These are phyloP conservation scores for Chenopodium berlandieri DNA, from an alignment of 148 eudicot species.

Conservation along the genomic window DNA sequence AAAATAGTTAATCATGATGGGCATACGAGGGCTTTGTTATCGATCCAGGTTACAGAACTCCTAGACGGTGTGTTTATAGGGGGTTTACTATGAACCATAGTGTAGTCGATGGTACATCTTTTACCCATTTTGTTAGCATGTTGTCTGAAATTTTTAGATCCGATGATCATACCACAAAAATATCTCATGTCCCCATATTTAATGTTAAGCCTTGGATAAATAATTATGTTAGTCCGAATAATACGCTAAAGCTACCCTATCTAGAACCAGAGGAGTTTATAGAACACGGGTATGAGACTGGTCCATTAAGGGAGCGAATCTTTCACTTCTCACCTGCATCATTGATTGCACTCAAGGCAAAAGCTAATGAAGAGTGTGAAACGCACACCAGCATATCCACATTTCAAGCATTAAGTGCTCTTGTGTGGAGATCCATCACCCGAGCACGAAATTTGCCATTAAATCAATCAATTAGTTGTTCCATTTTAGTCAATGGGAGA, in stretches of 20 bases:
- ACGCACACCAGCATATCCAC: constrained; percentile 47
- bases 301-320: constrained; percentile 14
- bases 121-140: constrained; percentile 19
- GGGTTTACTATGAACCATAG: constrained; percentile 29
- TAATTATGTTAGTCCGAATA: neutral
- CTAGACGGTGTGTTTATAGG: constrained; percentile 25
- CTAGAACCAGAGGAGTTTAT: neutral
- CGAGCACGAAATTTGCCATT: constrained; percentile 47
- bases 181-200: constrained; percentile 5
- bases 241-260: constrained; percentile 1
- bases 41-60: constrained; percentile 45
- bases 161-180: neutral
- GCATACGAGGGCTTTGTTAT: constrained; percentile 40
- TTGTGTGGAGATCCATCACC: constrained; percentile 69
- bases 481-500: constrained; percentile 60
- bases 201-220: neutral
- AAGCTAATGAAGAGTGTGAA: constrained; percentile 29
- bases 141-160: constrained; percentile 20
- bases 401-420: constrained; percentile 67
- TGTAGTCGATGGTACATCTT: constrained; percentile 22
- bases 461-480: constrained; percentile 48
- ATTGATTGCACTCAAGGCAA: neutral
- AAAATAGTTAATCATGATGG: constrained; percentile 42
- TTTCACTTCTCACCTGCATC: constrained; percentile 19
- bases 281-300: neutral